Evolutionary conservation across 2,329 filamentous ascomycete species (phyloP).

Genomic region (Lomentospora prolificans): DNA sequence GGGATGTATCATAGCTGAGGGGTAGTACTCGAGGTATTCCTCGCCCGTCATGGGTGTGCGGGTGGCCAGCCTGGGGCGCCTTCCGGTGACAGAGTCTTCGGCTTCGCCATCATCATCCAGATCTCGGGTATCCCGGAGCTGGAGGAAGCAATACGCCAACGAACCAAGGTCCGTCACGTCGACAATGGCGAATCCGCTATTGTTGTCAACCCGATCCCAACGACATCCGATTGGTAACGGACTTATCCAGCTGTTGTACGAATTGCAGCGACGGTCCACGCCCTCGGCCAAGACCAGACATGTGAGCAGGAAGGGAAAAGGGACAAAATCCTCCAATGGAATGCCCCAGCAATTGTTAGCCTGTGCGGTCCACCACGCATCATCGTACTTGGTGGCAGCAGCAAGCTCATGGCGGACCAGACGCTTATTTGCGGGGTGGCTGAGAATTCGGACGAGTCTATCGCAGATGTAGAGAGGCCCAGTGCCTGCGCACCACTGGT

Average conservation of each 20-base stretch:
- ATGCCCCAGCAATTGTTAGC: background rate
- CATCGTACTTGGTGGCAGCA: background rate
- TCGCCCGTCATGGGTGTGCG: background rate
- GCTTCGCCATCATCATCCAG: background rate
- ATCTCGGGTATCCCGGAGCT: background rate
- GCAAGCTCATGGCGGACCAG: background rate
- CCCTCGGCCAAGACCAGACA: background rate
- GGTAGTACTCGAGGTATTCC: background rate
- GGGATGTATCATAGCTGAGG: background rate
- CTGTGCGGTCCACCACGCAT: background rate
- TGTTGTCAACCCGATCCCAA: background rate
- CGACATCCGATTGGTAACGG: background rate
- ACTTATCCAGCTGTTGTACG: no score
- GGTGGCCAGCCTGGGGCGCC: background rate
- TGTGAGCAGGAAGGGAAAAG: background rate
- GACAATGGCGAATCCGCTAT: constrained; percentile 4
- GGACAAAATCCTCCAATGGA: background rate
- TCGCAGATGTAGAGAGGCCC: constrained; percentile 9
- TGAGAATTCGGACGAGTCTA: constrained; percentile 11
- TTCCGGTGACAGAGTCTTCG: no score
- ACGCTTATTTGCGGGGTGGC: constrained; percentile 7
- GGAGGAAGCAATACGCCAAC: constrained; percentile 4
- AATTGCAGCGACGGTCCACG: background rate
- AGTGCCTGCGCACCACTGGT: constrained; percentile 12
- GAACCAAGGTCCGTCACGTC: constrained; percentile 5